These are phyloP conservation scores for Kockovaella imperatae DNA, from an alignment of 768 basidiomycete genomes.

Conservation along the genomic window DNA sequence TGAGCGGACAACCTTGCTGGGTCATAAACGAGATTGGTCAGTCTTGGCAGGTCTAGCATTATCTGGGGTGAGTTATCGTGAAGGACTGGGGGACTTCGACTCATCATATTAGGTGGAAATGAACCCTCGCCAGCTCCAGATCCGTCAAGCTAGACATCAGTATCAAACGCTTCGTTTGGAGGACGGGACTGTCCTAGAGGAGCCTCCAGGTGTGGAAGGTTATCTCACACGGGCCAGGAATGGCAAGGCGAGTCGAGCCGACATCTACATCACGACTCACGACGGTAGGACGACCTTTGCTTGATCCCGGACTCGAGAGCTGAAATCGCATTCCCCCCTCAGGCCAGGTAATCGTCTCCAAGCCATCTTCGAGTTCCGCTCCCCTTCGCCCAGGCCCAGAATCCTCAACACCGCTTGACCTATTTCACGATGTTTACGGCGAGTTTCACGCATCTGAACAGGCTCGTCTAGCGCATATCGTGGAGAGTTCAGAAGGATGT, in stretches of 20 bases:
- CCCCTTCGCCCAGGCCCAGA: constrained; percentile 24
- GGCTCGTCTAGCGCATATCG: constrained; percentile 34
- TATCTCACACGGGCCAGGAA: constrained; percentile 51
- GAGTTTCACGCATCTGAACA: constrained; percentile 35
- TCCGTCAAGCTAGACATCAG: constrained; percentile 66
- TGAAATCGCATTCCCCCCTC: neutral
- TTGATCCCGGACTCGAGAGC: neutral
- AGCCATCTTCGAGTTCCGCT: constrained; percentile 18
- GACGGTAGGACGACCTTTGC: constrained; percentile 24
- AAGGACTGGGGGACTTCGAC: neutral
- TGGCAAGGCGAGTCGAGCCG: constrained; percentile 12
- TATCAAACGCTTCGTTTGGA: constrained; percentile 49
- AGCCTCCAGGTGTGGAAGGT: constrained; percentile 79
- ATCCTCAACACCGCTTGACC: constrained; percentile 18
- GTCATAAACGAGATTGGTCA: constrained; percentile 59
- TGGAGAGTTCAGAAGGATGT: constrained; percentile 49
- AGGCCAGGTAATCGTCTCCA: constrained; percentile 36
- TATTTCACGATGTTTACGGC: constrained; percentile 23
- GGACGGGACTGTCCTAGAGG: constrained; percentile 53
- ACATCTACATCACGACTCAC: constrained; percentile 29
- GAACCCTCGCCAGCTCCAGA: constrained; percentile 51
- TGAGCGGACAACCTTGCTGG: constrained; percentile 54
- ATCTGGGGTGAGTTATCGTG: constrained; percentile 53
- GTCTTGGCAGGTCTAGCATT: constrained; percentile 69
- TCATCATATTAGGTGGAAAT: constrained; percentile 11